Conservation (phyloP, 23 red algal genomes). For the Gracilaria domingensis region DNA sequence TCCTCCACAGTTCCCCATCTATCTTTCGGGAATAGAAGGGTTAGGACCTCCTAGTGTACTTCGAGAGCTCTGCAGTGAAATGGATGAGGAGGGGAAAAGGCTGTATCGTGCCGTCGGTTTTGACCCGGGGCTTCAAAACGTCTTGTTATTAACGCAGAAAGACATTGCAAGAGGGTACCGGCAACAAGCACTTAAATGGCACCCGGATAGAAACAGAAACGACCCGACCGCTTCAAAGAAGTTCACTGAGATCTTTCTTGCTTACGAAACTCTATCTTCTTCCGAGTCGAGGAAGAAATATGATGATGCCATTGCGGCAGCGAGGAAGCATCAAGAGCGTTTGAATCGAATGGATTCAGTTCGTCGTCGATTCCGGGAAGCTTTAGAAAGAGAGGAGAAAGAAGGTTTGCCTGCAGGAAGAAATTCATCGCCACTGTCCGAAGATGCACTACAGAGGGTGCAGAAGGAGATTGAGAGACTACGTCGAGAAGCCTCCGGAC, state of each 20-base stretch:
- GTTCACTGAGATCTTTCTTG: slow-evolving; percentile 89
- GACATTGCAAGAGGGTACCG: slow-evolving; percentile 75
- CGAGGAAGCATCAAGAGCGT: slow-evolving; percentile 23
- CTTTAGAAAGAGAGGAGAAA: slow-evolving; percentile 41
- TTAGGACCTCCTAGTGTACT: not conserved
- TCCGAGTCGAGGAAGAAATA: slow-evolving; percentile 79
- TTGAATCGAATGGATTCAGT: slow-evolving; percentile 43
- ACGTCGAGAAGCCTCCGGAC: slow-evolving; percentile 29
- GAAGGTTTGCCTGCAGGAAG: not conserved
- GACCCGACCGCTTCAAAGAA: slow-evolving; percentile 76
- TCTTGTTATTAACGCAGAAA: slow-evolving; percentile 34
- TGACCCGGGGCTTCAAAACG: slow-evolving; percentile 28
- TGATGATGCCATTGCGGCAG: slow-evolving; percentile 64
- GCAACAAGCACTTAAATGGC: slow-evolving; percentile 85
- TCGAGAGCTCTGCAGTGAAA: not conserved
- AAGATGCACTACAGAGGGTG: slow-evolving; percentile 43
- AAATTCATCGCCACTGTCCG: slow-evolving; percentile 11
- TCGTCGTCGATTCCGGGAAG: slow-evolving; percentile 35
- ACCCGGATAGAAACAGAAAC: slow-evolving; percentile 95
- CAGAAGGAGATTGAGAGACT: slow-evolving; percentile 69
- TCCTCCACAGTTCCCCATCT: no score
- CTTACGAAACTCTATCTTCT: slow-evolving; percentile 89
- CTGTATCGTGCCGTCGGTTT: slow-evolving; percentile 48
- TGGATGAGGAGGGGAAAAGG: slow-evolving; percentile 51
- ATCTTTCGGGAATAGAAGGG: not conserved